Conservation (phyloP, 257 asterid species). For the Solanum bukasovii region DNA sequence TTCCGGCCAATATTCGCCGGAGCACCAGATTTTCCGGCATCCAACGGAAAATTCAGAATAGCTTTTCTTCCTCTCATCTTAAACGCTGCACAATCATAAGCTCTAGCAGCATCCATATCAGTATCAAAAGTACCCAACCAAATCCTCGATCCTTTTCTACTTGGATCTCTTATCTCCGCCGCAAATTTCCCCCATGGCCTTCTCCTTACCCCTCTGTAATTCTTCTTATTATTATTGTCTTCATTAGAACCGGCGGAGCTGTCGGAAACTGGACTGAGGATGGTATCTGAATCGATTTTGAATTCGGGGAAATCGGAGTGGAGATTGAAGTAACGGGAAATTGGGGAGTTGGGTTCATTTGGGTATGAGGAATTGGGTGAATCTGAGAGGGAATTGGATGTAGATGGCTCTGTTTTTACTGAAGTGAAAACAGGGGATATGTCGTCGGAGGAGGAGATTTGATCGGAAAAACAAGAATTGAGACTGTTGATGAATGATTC, state of each 20-base stretch:
- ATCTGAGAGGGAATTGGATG: constrained; percentile 21
- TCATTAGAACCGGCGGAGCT: background rate
- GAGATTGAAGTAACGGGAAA: constrained; percentile 7
- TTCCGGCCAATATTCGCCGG: constrained; percentile 38
- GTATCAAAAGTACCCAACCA: constrained; percentile 78
- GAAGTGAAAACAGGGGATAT: background rate
- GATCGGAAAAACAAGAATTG: constrained; percentile 14
- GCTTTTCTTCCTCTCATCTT: constrained; percentile 79
- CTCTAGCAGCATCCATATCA: constrained; percentile 73
- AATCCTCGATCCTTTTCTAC: constrained; percentile 60
- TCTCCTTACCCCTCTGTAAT: constrained; percentile 70
- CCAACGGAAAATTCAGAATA: constrained; percentile 66
- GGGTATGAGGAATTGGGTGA: constrained; percentile 4
- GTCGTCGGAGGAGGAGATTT: background rate
- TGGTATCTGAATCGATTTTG: constrained; percentile 12
- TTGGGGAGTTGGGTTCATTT: constrained; percentile 12
- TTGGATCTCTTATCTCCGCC: constrained; percentile 81
- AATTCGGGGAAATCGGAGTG: constrained; percentile 15
- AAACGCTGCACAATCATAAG: constrained; percentile 81
- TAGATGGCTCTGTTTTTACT: constrained; percentile 13
- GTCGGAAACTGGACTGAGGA: background rate
- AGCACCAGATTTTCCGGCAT: constrained; percentile 58
- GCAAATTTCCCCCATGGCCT: constrained; percentile 95
- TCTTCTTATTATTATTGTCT: background rate
- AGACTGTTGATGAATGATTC: constrained; percentile 36